Conservation (phyloP, 2,329 filamentous ascomycete genomes). For the Sporothrix inflata region DNA sequence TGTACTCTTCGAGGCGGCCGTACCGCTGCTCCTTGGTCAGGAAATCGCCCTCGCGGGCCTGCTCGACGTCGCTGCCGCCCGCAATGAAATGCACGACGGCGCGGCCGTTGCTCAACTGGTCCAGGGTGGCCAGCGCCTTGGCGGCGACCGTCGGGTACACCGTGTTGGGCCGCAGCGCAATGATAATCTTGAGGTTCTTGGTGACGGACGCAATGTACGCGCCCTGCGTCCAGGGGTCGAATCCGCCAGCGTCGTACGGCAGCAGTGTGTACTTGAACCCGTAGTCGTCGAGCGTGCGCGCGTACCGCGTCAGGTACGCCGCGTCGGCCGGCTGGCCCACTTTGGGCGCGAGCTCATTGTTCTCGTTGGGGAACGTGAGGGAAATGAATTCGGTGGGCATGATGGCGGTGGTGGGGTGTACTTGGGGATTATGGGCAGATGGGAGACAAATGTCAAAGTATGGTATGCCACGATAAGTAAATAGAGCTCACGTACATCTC, state of each 20-base stretch:
- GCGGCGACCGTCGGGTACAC: slow-evolving; percentile 65
- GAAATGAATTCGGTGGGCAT: slow-evolving; percentile 62
- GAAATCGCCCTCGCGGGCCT: slow-evolving; percentile 64
- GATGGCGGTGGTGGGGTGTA: not conserved
- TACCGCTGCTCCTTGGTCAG: slow-evolving; percentile 61
- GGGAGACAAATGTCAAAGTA: not conserved
- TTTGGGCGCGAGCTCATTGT: slow-evolving; percentile 58
- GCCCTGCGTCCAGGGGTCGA: slow-evolving; percentile 61
- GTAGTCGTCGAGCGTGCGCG: slow-evolving; percentile 61
- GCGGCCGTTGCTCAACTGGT: slow-evolving; percentile 60
- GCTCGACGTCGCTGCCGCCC: slow-evolving; percentile 62
- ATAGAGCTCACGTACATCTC: not conserved
- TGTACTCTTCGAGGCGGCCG: slow-evolving; percentile 62
- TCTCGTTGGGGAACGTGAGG: slow-evolving; percentile 59
- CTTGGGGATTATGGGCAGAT: not conserved
- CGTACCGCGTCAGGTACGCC: slow-evolving; percentile 60
- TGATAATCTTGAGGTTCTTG: slow-evolving; percentile 63
- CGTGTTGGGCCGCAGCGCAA: slow-evolving; percentile 64
- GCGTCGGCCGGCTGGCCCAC: slow-evolving; percentile 56
- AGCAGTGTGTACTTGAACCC: slow-evolving; percentile 65
- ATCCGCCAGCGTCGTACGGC: slow-evolving; percentile 59
- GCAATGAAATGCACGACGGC: slow-evolving; percentile 65
- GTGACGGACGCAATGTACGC: slow-evolving; percentile 61
- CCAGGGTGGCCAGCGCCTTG: slow-evolving; percentile 63
- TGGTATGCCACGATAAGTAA: not conserved